These are phyloP conservation scores for Zea mays DNA, from an alignment of 176 grass and related monocot species.

Conservation along the genomic window DNA sequence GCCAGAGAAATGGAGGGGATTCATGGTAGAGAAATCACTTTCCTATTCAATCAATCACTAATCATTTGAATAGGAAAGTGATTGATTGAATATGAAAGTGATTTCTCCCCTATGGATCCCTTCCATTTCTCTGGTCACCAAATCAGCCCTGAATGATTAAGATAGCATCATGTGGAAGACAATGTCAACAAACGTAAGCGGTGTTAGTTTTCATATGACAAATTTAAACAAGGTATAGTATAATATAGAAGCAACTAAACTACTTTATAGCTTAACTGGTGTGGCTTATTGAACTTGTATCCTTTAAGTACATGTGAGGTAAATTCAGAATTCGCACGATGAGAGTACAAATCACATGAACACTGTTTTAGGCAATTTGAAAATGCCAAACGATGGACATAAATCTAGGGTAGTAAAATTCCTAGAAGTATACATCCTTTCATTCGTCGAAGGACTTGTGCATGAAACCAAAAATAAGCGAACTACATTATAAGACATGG, in stretches of 20 bases:
- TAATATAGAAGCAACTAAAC: background rate
- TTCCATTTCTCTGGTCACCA: too few relatives aligned
- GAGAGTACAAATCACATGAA: slow-evolving; percentile 3
- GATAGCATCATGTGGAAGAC: slow-evolving; percentile 14
- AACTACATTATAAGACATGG: too few relatives aligned
- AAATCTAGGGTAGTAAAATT: slow-evolving; percentile 4
- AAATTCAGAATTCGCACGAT: background rate
- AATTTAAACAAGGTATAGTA: slow-evolving; percentile 15
- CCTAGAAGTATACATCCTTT: slow-evolving; percentile 51
- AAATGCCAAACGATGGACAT: slow-evolving; percentile 2
- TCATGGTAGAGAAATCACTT: too few relatives aligned
- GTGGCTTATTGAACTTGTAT: background rate
- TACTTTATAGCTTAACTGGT: slow-evolving; percentile 4
- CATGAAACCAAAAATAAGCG: too few relatives aligned
- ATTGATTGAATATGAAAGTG: too few relatives aligned
- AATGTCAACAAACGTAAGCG: background rate
- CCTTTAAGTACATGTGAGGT: background rate
- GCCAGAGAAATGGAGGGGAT: too few relatives aligned
- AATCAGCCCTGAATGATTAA: slow-evolving; percentile 28
- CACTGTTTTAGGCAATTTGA: background rate
- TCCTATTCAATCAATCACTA: too few relatives aligned
- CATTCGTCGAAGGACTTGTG: slow-evolving; percentile 39
- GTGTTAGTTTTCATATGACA: slow-evolving; percentile 41
- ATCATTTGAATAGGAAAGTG: too few relatives aligned
- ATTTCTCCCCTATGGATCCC: too few relatives aligned